phyloP scores from a whole-genome alignment of 2,329 filamentous ascomycete genomes.

The Septoria linicola region DNA sequence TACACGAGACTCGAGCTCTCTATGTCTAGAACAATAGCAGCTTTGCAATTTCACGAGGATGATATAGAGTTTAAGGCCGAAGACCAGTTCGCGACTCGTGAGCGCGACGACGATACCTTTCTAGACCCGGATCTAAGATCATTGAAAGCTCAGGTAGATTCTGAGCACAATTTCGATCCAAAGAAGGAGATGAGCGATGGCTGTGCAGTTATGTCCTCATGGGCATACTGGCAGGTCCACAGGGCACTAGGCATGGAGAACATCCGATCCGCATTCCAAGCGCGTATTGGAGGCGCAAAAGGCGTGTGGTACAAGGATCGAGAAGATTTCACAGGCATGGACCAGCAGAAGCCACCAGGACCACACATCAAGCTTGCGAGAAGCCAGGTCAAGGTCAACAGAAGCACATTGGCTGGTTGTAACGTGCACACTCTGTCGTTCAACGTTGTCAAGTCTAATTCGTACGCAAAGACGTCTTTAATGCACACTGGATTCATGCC shows the following conservation, averaged over 20 bases:
- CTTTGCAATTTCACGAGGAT: conserved; percentile 38
- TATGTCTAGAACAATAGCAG: conserved; percentile 43
- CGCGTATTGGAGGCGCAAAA: conserved; percentile 69
- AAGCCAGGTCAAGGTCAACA: conserved; percentile 64
- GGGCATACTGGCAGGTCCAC: conserved; percentile 56
- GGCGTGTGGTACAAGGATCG: conserved; percentile 64
- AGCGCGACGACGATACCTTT: conserved; percentile 38
- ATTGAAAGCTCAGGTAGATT: neutral
- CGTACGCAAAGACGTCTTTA: conserved; percentile 51
- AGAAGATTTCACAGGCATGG: conserved; percentile 3
- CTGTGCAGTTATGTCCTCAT: conserved; percentile 63
- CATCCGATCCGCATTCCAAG: conserved; percentile 67
- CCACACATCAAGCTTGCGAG: conserved; percentile 54
- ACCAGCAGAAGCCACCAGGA: conserved; percentile 8
- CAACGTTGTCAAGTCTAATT: conserved; percentile 58
- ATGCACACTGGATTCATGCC: conserved; percentile 69
- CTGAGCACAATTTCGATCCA: conserved; percentile 3
- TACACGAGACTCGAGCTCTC: conserved; percentile 45
- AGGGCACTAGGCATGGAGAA: conserved; percentile 51
- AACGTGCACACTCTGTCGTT: conserved; percentile 51
- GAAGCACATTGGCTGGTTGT: conserved; percentile 9
- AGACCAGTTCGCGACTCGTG: conserved; percentile 34
- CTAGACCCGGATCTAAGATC: conserved; percentile 34
- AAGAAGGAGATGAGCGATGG: conserved; percentile 52
- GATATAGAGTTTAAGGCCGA: conserved; percentile 36